These are phyloP conservation scores for Bacterosira constricta DNA, from an alignment of 108 stramenopile species.

Conservation along the genomic window DNA sequence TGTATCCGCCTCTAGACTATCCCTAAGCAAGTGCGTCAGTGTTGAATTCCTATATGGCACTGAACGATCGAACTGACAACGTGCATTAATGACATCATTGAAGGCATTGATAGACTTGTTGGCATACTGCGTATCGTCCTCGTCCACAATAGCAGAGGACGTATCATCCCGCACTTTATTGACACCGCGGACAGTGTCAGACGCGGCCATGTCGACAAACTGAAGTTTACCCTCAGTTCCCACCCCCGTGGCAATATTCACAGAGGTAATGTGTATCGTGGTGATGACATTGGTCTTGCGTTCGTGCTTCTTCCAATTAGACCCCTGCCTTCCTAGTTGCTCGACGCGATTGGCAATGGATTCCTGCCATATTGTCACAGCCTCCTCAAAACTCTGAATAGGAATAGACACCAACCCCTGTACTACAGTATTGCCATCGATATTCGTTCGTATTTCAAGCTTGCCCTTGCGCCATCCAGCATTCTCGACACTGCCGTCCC, in stretches of 20 bases:
- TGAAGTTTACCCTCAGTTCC: conserved; percentile 74
- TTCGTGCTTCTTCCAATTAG: conserved; percentile 35
- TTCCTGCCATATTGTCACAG: conserved; percentile 60
- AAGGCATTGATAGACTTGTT: conserved; percentile 77
- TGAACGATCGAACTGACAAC: conserved; percentile 71
- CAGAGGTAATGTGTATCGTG: conserved; percentile 71
- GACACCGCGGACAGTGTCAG: conserved; percentile 51
- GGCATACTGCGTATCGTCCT: conserved; percentile 56
- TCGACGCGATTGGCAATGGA: conserved; percentile 47
- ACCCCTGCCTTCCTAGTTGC: conserved; percentile 56
- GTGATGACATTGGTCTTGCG: conserved; percentile 67
- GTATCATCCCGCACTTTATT: conserved; percentile 15
- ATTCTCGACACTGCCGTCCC: conserved; percentile 1
- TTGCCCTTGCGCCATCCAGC: conserved; percentile 50
- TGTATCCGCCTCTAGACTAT: conserved; percentile 81
- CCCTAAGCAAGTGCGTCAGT: conserved; percentile 81
- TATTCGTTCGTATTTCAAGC: conserved; percentile 83
- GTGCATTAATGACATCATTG: conserved; percentile 68
- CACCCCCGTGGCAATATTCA: conserved; percentile 75
- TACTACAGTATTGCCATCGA: conserved; percentile 84
- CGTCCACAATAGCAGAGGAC: conserved; percentile 17
- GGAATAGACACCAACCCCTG: conserved; percentile 71
- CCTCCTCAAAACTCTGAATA: conserved; percentile 68
- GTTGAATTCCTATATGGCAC: conserved; percentile 88
- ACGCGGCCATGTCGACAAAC: conserved; percentile 82